Base-by-base conservation (phyloP, 768 basidiomycete genomes). In the Serendipita sp. region DNA sequence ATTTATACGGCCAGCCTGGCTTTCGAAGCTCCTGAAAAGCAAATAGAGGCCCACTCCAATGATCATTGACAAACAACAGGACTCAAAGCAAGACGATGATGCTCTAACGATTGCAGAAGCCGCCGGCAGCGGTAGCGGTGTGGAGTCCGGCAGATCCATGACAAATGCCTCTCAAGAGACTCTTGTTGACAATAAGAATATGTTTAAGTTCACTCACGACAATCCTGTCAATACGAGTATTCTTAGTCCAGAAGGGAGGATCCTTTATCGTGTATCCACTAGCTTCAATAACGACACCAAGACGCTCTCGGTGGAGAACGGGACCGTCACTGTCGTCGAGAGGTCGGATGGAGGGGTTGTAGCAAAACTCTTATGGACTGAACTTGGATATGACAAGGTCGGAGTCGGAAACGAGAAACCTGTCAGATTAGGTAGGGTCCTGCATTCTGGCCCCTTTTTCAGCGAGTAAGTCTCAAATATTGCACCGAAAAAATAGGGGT, bases 211-310 rank as follows among this genome's bases (percentile, higher is more conserved):
- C 63, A 64, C 72, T 38, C 74, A 74, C 1, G 77, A 79, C 66
- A 77, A 79, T 68, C 78, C 78, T 11, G 74, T 70, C 68, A 78
- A 79, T 68, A 75, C 76, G 38, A 73, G 69, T 45, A 71, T 80
- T 67, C 68, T 68, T 46, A 70, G 74, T 66, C 65, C 64, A 4
- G 70, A 73, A 28, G 71, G 73, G 37, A 70, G 75, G 67, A 66
- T 72, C 34, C 53, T 75, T n/a, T 78, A 78, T 68, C 70, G 66
- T 24, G 77, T 78, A 30, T 37, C 65, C 24, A 78, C 78, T 0
- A 71, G 74, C 38, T 71, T 74, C 64, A 70, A 66, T 8, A 68
- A 71, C 18, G 38, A 41, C 7, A 41, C 38, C 7, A 41, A 41
- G 38, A 41, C 38, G 13, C 38, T 41, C 38, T 41, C 38, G 38